These are phyloP conservation scores for Penicillium sp. DNA, from an alignment of 2,329 filamentous ascomycete genomes.

Conservation along the genomic window DNA sequence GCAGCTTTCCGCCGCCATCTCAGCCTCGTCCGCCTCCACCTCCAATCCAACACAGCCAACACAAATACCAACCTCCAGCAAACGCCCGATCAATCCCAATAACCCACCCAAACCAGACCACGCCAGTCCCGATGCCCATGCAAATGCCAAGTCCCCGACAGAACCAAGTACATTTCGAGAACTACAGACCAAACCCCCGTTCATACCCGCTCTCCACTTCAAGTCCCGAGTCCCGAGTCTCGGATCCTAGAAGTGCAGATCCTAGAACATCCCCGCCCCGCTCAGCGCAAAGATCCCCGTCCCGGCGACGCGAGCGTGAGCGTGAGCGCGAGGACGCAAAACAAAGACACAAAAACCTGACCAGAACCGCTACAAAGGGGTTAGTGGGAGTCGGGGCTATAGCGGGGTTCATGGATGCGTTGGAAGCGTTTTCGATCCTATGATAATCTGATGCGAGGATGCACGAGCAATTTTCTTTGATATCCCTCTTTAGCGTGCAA, in stretches of 20 bases:
- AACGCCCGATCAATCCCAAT: slow-evolving; percentile 12
- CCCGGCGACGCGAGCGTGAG: slow-evolving; percentile 9
- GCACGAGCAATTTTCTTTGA: not conserved
- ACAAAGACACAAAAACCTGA: slow-evolving; percentile 30
- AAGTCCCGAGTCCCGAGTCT: slow-evolving; percentile 18
- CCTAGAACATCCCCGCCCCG: slow-evolving; percentile 13
- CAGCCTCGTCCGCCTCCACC: slow-evolving; percentile 8
- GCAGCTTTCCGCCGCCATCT: slow-evolving; percentile 11
- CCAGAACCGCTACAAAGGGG: slow-evolving; percentile 37
- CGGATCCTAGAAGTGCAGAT: not conserved
- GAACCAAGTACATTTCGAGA: slow-evolving; percentile 15
- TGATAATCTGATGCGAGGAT: slow-evolving; percentile 2
- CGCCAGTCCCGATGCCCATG: slow-evolving; percentile 9
- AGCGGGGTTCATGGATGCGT: slow-evolving; percentile 42
- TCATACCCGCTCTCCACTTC: slow-evolving; percentile 20
- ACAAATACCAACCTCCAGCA: slow-evolving; percentile 8
- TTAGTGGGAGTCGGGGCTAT: slow-evolving; percentile 39
- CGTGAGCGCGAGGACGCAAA: slow-evolving; percentile 22
- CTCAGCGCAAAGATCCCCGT: slow-evolving; percentile 19
- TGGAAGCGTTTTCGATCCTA: slow-evolving; percentile 34
- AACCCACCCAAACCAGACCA: slow-evolving; percentile 1
- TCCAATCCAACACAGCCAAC: slow-evolving; percentile 1
- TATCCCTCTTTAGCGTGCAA: not conserved
- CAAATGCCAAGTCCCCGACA: slow-evolving; percentile 6
- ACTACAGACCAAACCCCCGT: slow-evolving; percentile 15